Evolutionary conservation across 225 moss, liverwort and hornwort genomes (phyloP), one percentile per base, ranked within the genome.

Genomic region (Polytrichum commune): DNA sequence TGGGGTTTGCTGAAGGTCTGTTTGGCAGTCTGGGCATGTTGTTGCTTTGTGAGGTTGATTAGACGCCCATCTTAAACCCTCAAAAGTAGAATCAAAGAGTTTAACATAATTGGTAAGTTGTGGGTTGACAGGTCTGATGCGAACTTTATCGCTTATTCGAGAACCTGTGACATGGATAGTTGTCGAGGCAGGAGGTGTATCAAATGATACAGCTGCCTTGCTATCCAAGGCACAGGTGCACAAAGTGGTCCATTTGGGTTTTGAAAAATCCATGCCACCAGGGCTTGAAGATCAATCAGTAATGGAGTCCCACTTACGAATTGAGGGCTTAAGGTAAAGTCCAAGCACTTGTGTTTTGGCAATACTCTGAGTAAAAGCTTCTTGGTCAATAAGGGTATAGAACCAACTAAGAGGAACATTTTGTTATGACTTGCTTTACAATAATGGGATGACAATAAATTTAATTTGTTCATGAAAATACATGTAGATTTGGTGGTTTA

Each of bases 101-200:
- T 58, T 58, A 20, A 58, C 58, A 58, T 58, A 4, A 22, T 58
- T 58, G 58, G 58, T n/a, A 7, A 5, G 22, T 46, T 20, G 22
- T 58, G 58, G 6, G 58, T 68, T 66, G 60, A 69, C 89, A 73
- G 89, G 94, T 63, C 85, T 98, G 71, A 86, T 88, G 86, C 85
- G 85, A 72, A 98, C 94, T 1, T 84, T 98, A 25, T 86, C 86
- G 61, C 83, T 90, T 56, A 84, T 93, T 63, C 85, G 85, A 20
- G 84, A 78, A 25, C 91, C 85, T 20, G 84, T 94, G 46, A 86
- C 88, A 18, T 98, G 97, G 97, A 91, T 98, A 63, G 85, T 98
- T 18, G 55, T 98, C 5, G 97, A 98, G 60, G 94, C 94, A 10
- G 90, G 88, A n/a, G 91, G 88, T 68, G 64, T 30, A 20, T 86